Percentiles rank a stretch among this genome's conserved stretches.
phyloP scores from a whole-genome alignment of 129 eudicot species.

The Tagetes erecta region DNA sequence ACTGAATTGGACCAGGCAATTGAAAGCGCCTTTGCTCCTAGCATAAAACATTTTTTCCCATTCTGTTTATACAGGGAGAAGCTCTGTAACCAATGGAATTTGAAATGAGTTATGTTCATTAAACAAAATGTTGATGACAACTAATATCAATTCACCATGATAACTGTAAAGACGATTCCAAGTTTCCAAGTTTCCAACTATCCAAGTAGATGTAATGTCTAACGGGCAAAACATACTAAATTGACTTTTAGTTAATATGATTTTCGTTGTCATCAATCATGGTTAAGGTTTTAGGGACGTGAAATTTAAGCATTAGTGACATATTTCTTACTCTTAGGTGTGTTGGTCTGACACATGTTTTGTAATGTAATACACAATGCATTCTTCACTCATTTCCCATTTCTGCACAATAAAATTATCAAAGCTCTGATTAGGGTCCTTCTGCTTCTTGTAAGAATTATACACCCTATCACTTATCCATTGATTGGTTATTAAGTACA shows the following conservation, averaged over 20 bases:
- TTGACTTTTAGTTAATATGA: not conserved
- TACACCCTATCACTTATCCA: conserved; percentile 3
- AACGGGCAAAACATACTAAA: not conserved
- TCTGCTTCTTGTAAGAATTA: not conserved
- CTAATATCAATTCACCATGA: not conserved
- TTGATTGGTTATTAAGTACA: not conserved
- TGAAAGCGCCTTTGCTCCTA: conserved; percentile 42
- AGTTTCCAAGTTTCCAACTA: not conserved
- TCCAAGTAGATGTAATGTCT: conserved; percentile 9
- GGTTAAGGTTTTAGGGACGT: not conserved
- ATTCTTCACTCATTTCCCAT: conserved; percentile 27
- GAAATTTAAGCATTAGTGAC: conserved; percentile 1
- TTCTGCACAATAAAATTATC: conserved; percentile 29
- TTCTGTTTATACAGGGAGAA: conserved; percentile 32
- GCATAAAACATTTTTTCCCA: conserved; percentile 47
- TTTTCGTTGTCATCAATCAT: conserved; percentile 12
- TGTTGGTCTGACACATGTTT: conserved; percentile 21
- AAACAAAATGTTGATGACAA: not conserved
- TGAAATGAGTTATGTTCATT: not conserved
- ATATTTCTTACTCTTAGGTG: not conserved
- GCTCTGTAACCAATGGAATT: conserved; percentile 36
- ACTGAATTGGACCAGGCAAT: conserved; percentile 35
- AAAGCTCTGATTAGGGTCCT: conserved; percentile 25
- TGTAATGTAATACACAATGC: conserved; percentile 16
- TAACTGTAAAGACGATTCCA: not conserved